Evolutionary conservation across 2,329 filamentous ascomycete species (phyloP).

Genomic region (Cercospora canescens): DNA sequence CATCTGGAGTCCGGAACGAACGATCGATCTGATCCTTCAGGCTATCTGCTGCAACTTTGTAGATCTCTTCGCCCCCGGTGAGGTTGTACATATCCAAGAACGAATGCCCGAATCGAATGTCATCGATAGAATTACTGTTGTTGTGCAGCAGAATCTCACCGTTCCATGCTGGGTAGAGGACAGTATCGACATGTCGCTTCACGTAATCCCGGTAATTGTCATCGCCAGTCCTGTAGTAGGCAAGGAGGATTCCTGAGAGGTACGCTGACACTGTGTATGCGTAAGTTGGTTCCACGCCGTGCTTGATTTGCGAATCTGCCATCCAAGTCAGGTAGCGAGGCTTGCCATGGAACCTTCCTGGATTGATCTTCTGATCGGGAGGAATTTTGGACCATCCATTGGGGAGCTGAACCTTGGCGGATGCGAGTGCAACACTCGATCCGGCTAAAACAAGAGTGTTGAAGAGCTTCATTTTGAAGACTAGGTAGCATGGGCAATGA

Average conservation of each 20-base stretch:
- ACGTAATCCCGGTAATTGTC: slow-evolving; percentile 36
- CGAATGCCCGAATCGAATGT: slow-evolving; percentile 26
- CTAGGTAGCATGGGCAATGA: not conserved
- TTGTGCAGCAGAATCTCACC: slow-evolving; percentile 19
- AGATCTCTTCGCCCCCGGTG: slow-evolving; percentile 18
- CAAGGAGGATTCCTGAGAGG: slow-evolving; percentile 23
- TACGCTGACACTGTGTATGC: slow-evolving; percentile 27
- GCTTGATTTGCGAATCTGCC: slow-evolving; percentile 29
- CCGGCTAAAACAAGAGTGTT: not conserved
- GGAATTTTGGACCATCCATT: slow-evolving; percentile 15
- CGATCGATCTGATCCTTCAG: slow-evolving; percentile 28
- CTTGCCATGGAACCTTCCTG: not conserved
- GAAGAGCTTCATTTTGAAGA: not conserved
- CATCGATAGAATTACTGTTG: slow-evolving; percentile 20
- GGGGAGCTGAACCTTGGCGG: slow-evolving; percentile 5
- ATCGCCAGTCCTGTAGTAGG: slow-evolving; percentile 26
- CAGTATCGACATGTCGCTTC: slow-evolving; percentile 51
- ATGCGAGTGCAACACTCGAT: not conserved
- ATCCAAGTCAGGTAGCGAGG: slow-evolving; percentile 27
- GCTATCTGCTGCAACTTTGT: slow-evolving; percentile 16
- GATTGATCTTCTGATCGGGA: not conserved
- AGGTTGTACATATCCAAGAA: slow-evolving; percentile 25
- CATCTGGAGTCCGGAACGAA: slow-evolving; percentile 27
- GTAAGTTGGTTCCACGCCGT: slow-evolving; percentile 26
- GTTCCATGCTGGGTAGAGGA: slow-evolving; percentile 39